Evolutionary conservation across 805 yeast species (phyloP).

Genomic region (Lipomyces anomalus): DNA sequence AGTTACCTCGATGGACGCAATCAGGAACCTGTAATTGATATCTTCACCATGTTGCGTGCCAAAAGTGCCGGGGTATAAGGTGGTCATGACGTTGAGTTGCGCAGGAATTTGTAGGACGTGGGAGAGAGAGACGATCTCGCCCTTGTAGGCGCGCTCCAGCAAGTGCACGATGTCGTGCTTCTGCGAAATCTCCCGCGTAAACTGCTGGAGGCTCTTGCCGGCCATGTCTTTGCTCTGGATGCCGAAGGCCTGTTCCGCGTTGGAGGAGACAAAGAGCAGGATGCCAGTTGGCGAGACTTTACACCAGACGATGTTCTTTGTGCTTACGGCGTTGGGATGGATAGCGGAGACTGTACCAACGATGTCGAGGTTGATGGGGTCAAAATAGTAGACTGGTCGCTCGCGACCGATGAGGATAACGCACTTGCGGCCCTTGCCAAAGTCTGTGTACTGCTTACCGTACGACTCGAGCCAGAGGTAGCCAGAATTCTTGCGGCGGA

Average conservation of each 20-base stretch:
- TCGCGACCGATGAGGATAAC: constrained; percentile 12
- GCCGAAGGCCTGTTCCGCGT: constrained; percentile 1
- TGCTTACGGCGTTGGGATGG: neutral
- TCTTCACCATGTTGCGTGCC: no score
- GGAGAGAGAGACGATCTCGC: no score
- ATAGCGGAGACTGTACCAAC: no score
- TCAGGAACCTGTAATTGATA: no score
- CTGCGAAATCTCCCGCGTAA: constrained; percentile 1
- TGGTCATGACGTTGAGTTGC: no score
- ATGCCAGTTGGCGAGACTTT: constrained; percentile 12
- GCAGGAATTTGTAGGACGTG: no score
- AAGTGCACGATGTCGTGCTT: constrained; percentile 2
- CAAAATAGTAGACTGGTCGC: constrained; percentile 6
- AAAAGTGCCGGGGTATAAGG: no score
- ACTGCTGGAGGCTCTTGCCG: constrained; percentile 6
- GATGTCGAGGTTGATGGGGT: no score
- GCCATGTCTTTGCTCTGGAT: constrained; percentile 2
- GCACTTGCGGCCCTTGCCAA: constrained; percentile 6
- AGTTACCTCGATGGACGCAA: no score
- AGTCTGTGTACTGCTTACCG: constrained; percentile 6
- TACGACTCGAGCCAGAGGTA: constrained; percentile 12
- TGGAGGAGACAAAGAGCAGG: constrained; percentile 6
- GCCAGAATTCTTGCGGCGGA: constrained; percentile 7
- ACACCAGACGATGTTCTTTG: constrained; percentile 5
- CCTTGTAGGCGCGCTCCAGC: no score